These are phyloP conservation scores for Sugiyamaella floridensis DNA, from an alignment of 805 yeast genomes.

Conservation along the genomic window DNA sequence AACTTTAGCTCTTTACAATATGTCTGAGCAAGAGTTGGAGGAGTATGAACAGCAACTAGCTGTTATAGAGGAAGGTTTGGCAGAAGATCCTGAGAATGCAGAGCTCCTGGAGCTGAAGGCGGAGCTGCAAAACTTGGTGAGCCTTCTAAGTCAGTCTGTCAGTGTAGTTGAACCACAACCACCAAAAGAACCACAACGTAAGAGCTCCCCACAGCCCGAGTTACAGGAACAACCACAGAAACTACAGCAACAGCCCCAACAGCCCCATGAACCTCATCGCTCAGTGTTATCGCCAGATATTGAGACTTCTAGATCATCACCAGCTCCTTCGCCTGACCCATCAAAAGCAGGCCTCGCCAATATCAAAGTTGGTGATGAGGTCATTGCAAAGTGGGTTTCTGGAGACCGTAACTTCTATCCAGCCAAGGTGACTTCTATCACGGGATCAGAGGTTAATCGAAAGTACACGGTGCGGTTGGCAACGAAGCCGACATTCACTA, in stretches of 20 bases:
- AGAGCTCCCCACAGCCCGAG: background rate
- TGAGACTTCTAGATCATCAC: no score
- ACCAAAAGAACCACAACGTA: background rate
- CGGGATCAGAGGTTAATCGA: conserved; percentile 24
- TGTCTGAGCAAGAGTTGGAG: conserved; percentile 24
- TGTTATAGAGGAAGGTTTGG: conserved; percentile 24
- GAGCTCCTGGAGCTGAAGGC: conserved; percentile 23
- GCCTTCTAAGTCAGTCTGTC: conserved; percentile 18
- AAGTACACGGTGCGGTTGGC: conserved; percentile 24
- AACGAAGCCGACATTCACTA: conserved; percentile 9
- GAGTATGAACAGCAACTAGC: conserved; percentile 31
- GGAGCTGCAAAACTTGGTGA: conserved; percentile 28
- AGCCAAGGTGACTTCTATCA: conserved; percentile 23
- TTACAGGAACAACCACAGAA: background rate
- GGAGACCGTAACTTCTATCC: conserved; percentile 25
- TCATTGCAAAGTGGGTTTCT: conserved; percentile 24
- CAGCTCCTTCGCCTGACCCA: background rate
- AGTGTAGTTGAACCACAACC: background rate
- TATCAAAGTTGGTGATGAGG: conserved; percentile 19
- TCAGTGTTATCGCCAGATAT: no score
- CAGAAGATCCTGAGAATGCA: conserved; percentile 22
- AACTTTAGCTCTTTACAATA: background rate
- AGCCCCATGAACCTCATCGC: background rate
- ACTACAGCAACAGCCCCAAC: background rate
- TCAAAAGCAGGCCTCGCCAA: background rate